Evolutionary conservation across 1,284 basidiomycete species (phyloP), one percentile per base, ranked within the genome.

Genomic region (Anthracocystis panici-leucophaei): DNA sequence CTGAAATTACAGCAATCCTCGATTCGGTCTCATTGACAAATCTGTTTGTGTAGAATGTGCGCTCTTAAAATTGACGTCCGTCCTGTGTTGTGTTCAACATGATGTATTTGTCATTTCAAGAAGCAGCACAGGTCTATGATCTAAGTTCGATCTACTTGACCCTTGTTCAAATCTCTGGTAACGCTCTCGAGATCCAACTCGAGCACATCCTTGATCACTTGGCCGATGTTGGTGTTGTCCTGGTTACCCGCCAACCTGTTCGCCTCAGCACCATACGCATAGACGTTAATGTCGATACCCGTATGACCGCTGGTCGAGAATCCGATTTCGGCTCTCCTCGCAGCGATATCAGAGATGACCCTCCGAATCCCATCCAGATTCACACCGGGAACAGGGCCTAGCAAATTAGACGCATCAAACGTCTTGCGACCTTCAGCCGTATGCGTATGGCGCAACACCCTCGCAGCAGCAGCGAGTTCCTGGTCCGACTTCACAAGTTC

Each of bases 251-350:
- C 48, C 7, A 86, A 60, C 0, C 76, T 73, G 44, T 70, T 51
- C 48, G 77, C 31, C 21, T 78, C 77, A 33, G 65, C 59, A 1
- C 85, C 85, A 25, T 82, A 75, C 27, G 83, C 84, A 55, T 86
- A 86, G 3, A 87, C 78, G 38, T 86, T 85, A 46, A 87, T 85
- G 57, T 87, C 86, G 35, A 87, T 82, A n/a, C 84, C 86, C 20
- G 83, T 84, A 57, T 87, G 86, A 0, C 86, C 86, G n/a, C 80
- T 76, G 0, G 85, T 86, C 5, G 79, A 82, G 84, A 86, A 87
- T 0, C 86, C 86, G 23, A 86, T 64, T 54, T 87, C 85, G 23
- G 86, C 86, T 31, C 86, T 63, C 25, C 84, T 60, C 9, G 74
- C 71, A 14, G 68, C 67, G 31, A 77, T 61, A 40, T 78, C 70